Base-by-base conservation (phyloP, 306 rosid species). In the Cyamopsis tetragonoloba region DNA sequence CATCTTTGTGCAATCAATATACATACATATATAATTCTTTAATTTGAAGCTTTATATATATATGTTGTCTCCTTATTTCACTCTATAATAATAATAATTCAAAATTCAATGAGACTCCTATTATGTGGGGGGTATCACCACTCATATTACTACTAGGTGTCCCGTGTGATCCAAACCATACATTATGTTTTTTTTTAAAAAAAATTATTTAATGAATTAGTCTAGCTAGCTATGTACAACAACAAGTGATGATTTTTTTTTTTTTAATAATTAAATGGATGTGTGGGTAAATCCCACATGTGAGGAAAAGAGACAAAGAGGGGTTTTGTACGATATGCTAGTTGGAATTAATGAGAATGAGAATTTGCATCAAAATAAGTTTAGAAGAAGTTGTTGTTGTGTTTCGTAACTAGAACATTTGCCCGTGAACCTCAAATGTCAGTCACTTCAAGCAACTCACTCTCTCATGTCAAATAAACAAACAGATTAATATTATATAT, bases 291-390 rank as follows among this genome's bases (percentile, higher is more conserved):
- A 79, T 80, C 83, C 77, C 67, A 85, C 91, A 85, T 76, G 91
- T 83, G 95, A 83, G 89, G 86, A 83, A 80, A 85, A 76, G 89
- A 73, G 95, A 88, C 89, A 85, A 88, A 83, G 26, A 83, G 26
- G 26, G 7, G 46, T 5, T 47, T 72, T 57, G 83, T 82, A 77
- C 80, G 42, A 65, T 68, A 58, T 76, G 78, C 62, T 65, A 70
- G 62, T n/a, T 49, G 61, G 78, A 76, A 65, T 27, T 77, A 39
- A 72, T 54, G 62, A 59, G 23, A 35, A 23, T 68, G 46, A 19
- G 55, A n/a, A n/a, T 65, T 66, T 34, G 11, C 20, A 57, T 18
- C 55, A 51, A 62, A 70, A 56, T 54, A 54, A 54, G 56, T 48
- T 51, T 49, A 28, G 34, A 69, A 38, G 72, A 46, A 37, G 24